These are phyloP conservation scores for Mycosphaerella sp. DNA, from an alignment of 2,329 filamentous ascomycete genomes.

Conservation along the genomic window DNA sequence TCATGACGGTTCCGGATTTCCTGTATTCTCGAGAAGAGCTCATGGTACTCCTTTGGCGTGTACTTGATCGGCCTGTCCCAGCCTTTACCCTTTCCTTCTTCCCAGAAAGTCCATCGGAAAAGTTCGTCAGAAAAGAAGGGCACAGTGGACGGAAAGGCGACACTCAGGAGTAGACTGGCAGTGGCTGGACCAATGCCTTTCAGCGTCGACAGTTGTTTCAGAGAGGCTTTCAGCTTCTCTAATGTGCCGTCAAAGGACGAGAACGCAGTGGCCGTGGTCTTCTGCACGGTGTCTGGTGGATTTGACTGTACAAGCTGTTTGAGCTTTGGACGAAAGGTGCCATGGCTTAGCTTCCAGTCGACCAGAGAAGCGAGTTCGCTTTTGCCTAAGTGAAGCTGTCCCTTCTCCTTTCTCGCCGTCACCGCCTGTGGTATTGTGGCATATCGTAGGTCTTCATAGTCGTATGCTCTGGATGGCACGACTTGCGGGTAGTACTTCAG, in stretches of 20 bases:
- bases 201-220: conserved; percentile 54
- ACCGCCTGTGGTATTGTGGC: conserved; percentile 38
- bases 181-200: conserved; percentile 74
- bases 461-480: conserved; percentile 38
- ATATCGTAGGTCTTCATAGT: conserved; percentile 58
- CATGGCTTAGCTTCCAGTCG: conserved; percentile 63
- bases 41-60: conserved; percentile 59
- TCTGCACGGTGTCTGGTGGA: conserved; percentile 40
- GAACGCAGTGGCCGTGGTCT: conserved; percentile 50
- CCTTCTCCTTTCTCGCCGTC: conserved; percentile 11
- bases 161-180: conserved; percentile 64
- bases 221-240: conserved; percentile 33
- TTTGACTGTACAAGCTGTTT: conserved; percentile 53
- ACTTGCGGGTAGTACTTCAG: conserved; percentile 23
- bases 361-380: conserved; percentile 56
- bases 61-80: conserved; percentile 59
- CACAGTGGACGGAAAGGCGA: conserved; percentile 52
- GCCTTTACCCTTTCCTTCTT: conserved; percentile 32
- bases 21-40: conserved; percentile 41
- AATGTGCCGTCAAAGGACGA: conserved; percentile 36
- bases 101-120: conserved; percentile 63
- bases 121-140: conserved; percentile 78
- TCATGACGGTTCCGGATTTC: conserved; percentile 41
- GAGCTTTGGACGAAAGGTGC: conserved; percentile 45
- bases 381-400: conserved; percentile 42